A percentile compares a stretch with the other conserved stretches of the same genome.
phyloP scores from a whole-genome alignment of 1,284 basidiomycete species.

The Neonothopanus nambi region DNA sequence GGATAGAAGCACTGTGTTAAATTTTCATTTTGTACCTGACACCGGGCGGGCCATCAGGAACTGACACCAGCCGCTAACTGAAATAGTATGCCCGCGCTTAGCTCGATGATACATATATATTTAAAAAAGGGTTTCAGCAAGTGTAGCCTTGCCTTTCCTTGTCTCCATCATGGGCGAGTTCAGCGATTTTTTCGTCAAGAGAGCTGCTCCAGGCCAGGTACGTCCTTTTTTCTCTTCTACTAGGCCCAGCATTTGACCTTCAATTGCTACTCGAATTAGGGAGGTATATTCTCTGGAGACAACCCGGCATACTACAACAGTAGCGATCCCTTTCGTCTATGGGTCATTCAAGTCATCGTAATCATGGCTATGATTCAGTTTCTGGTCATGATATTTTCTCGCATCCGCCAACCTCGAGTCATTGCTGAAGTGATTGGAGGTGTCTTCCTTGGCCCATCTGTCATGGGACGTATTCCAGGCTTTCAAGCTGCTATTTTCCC shows the following conservation, averaged over 20 bases:
- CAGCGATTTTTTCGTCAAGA: conserved; percentile 31
- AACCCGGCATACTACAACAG: conserved; percentile 65
- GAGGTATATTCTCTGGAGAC: conserved; percentile 63
- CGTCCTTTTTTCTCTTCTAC: conserved; percentile 6
- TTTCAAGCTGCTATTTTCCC: conserved; percentile 82
- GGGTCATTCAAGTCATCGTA: conserved; percentile 82
- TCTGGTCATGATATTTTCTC: conserved; percentile 60
- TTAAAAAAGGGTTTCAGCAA: no score
- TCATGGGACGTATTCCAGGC: conserved; percentile 74
- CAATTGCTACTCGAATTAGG: conserved; percentile 37
- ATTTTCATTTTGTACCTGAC: no score
- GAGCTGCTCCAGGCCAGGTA: conserved; percentile 54
- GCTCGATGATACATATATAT: no score
- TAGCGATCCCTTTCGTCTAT: conserved; percentile 73
- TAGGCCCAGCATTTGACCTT: not conserved
- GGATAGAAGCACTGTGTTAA: no score
- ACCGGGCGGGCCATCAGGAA: no score
- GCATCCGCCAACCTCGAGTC: conserved; percentile 81
- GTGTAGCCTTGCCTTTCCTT: no score
- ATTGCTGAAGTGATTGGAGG: conserved; percentile 89
- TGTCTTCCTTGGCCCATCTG: conserved; percentile 76
- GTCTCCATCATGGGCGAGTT: conserved; percentile 45
- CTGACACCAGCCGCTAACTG: no score
- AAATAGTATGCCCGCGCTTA: no score
- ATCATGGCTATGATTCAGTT: conserved; percentile 78